A percentile compares a stretch with the other conserved stretches of the same genome.
Conservation (phyloP, 768 basidiomycete species). For the Kondoa subrosea region DNA sequence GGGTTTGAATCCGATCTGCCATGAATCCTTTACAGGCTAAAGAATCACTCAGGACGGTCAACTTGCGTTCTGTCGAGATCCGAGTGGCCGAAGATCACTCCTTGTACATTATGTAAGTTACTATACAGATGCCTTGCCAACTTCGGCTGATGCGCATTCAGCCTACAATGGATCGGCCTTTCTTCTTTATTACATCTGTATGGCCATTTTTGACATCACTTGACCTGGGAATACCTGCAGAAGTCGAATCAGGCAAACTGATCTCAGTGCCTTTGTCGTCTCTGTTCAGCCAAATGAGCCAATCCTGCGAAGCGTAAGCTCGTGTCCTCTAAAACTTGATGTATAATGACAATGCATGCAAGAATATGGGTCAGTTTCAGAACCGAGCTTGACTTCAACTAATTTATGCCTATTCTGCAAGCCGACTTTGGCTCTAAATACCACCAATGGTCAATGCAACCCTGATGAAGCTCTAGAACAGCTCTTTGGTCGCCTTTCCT, state of each 20-base stretch:
- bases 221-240: constrained; percentile 42
- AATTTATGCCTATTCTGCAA: too few species aligned
- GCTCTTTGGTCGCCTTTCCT: too few species aligned
- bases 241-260: constrained; percentile 24
- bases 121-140: neutral
- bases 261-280: constrained; percentile 15
- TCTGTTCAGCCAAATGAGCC: too few species aligned
- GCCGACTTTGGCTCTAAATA: too few species aligned
- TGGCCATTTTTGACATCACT: constrained; percentile 44
- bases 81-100: constrained; percentile 70
- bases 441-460: too few species aligned
- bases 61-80: constrained; percentile 63
- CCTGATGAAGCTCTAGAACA: too few species aligned
- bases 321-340: too few species aligned
- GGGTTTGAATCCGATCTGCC: constrained; percentile 36
- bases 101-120: constrained; percentile 40
- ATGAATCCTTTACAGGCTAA: constrained; percentile 4
- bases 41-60: constrained; percentile 28
- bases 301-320: too few species aligned
- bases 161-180: constrained; percentile 36
- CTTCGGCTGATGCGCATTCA: neutral
- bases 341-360: too few species aligned
- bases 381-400: too few species aligned
- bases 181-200: constrained; percentile 52
- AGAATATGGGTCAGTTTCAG: too few species aligned